phyloP scores from a whole-genome alignment of 1,139 yeast genomes.

The Zhuliangozyma parablackwelliae region DNA sequence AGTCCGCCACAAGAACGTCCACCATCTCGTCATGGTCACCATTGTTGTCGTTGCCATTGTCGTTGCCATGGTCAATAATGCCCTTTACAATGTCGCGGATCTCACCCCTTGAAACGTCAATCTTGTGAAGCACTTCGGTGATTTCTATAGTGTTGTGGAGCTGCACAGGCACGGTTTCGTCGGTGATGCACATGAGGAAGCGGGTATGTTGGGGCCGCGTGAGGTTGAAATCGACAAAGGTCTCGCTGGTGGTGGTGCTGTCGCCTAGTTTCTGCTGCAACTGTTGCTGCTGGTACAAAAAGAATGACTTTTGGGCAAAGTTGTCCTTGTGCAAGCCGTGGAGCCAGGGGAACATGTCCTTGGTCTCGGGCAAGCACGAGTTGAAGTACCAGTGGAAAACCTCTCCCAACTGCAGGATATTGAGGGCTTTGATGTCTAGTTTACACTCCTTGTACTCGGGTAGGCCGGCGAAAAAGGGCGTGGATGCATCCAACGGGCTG shows the following conservation, averaged over 20 bases:
- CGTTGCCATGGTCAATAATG: constrained; percentile 14
- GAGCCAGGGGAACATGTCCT: constrained; percentile 81
- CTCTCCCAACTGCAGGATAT: constrained; percentile 23
- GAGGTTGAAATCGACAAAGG: constrained; percentile 9
- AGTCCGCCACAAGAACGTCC: constrained; percentile 36
- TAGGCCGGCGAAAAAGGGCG: constrained; percentile 16
- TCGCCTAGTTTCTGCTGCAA: constrained; percentile 4
- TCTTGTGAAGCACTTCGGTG: constrained; percentile 52
- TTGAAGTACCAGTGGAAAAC: constrained; percentile 47
- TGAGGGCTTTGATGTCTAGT: constrained; percentile 18
- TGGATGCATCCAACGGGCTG: constrained; percentile 22
- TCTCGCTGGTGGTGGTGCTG: constrained; percentile 1
- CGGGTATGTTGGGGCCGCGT: constrained; percentile 22
- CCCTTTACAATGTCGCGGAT: constrained; percentile 20
- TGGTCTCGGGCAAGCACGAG: constrained; percentile 62
- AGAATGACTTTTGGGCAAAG: constrained; percentile 45
- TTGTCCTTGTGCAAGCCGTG: constrained; percentile 64
- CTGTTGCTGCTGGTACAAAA: constrained; percentile 26
- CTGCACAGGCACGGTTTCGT: constrained; percentile 12
- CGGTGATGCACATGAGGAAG: constrained; percentile 50
- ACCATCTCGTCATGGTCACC: constrained; percentile 2
- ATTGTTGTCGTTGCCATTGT: background rate
- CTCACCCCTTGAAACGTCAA: constrained; percentile 36
- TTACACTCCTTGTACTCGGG: constrained; percentile 1
- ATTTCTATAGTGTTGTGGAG: constrained; percentile 63